These are phyloP conservation scores for Cubamyces lactineus DNA, from an alignment of 768 basidiomycete species.

Conservation along the genomic window DNA sequence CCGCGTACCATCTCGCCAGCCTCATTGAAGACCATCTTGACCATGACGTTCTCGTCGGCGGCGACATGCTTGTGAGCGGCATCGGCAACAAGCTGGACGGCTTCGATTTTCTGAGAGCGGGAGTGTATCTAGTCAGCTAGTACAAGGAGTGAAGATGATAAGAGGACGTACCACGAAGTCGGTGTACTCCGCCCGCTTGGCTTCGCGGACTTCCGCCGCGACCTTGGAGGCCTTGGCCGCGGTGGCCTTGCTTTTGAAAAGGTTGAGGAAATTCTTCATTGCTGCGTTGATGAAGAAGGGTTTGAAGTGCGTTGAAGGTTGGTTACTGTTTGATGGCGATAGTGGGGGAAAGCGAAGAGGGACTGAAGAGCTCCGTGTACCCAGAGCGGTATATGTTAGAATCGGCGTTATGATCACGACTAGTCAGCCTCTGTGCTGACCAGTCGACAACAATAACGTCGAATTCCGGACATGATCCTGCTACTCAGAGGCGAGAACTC, in stretches of 20 bases:
- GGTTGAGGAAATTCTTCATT: slow-evolving; percentile 9
- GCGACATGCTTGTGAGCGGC: slow-evolving; percentile 1
- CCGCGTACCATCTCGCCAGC: slow-evolving; percentile 11
- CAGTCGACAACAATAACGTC: too few relatives aligned
- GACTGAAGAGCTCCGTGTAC: not conserved
- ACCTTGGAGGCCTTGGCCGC: not conserved
- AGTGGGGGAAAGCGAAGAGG: not conserved
- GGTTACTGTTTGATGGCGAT: not conserved
- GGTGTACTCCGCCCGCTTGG: not conserved
- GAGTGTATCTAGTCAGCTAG: not conserved
- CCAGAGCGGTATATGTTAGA: not conserved
- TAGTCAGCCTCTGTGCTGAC: not conserved
- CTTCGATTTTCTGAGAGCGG: slow-evolving; percentile 5
- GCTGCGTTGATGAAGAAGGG: not conserved
- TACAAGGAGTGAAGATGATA: not conserved
- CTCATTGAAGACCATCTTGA: slow-evolving; percentile 14
- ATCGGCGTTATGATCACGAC: not conserved
- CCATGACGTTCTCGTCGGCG: slow-evolving; percentile 13
- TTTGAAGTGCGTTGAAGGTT: not conserved
- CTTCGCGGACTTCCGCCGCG: not conserved
- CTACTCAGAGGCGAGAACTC: too few relatives aligned
- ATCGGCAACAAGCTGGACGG: slow-evolving; percentile 12
- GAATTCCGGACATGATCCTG: too few relatives aligned
- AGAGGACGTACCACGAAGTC: slow-evolving; percentile 2
- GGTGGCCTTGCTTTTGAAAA: slow-evolving; percentile 4